Conservation (phyloP, 192 early-diverging fungal species). For the Tieghemiomyces parasiticus region DNA sequence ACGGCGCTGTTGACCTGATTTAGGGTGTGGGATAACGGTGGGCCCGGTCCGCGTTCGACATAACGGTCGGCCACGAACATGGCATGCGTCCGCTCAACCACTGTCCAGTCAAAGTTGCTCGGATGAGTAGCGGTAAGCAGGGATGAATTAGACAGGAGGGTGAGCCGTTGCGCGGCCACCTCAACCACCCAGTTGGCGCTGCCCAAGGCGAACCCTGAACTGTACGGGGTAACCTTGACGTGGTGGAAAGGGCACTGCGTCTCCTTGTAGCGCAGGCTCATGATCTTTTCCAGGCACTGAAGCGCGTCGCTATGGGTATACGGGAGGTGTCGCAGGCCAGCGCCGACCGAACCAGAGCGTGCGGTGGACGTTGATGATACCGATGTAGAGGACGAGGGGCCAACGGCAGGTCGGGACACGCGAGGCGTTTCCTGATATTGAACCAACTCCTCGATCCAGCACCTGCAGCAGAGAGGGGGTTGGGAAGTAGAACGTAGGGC, state of each 20-base stretch:
- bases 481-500: too few relatives aligned
- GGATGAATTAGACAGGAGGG: slow-evolving; percentile 28
- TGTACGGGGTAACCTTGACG: slow-evolving; percentile 41
- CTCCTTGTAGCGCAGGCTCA: slow-evolving; percentile 28
- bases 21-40: slow-evolving; percentile 19
- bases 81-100: not conserved
- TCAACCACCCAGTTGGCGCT: slow-evolving; percentile 59
- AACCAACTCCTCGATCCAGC: slow-evolving; percentile 22
- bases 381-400: slow-evolving; percentile 6
- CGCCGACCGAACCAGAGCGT: not conserved
- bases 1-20: slow-evolving; percentile 11
- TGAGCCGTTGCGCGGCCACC: slow-evolving; percentile 31
- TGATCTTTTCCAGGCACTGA: slow-evolving; percentile 28
- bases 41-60: slow-evolving; percentile 18
- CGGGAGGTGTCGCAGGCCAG: slow-evolving; percentile 11
- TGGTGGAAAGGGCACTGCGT: slow-evolving; percentile 21
- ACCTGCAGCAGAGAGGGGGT: too few relatives aligned
- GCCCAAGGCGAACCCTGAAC: slow-evolving; percentile 59
- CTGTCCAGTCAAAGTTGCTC: slow-evolving; percentile 24
- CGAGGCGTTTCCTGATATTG: not conserved
- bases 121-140: slow-evolving; percentile 24
- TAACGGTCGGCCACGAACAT: slow-evolving; percentile 9
- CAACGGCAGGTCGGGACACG: not conserved
- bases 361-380: not conserved
- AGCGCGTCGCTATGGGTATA: slow-evolving; percentile 25